phyloP scores from a whole-genome alignment of 1,284 basidiomycete genomes.

The Austroboletus sp. region DNA sequence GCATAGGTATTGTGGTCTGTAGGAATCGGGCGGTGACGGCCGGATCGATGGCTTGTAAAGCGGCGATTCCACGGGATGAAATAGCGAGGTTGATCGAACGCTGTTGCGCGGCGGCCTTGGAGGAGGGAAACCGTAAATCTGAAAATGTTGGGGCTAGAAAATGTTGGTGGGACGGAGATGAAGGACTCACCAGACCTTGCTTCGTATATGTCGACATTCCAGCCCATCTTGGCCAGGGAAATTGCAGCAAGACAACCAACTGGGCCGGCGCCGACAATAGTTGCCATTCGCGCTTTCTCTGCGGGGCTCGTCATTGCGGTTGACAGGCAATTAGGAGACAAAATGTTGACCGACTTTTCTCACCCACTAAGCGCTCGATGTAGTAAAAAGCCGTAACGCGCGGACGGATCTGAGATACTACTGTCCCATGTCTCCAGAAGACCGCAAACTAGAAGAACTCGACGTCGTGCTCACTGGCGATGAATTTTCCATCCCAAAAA shows the following conservation, averaged over 20 bases:
- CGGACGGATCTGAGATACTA: slow-evolving; percentile 15
- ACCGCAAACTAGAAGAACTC: slow-evolving; percentile 22
- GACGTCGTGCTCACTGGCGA: slow-evolving; percentile 37
- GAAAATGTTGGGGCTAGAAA: slow-evolving; percentile 13
- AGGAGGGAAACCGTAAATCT: slow-evolving; percentile 69
- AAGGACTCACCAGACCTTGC: slow-evolving; percentile 64
- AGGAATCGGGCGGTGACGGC: slow-evolving; percentile 71
- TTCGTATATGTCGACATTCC: slow-evolving; percentile 88
- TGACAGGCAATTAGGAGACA: slow-evolving; percentile 1
- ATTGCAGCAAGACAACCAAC: slow-evolving; percentile 91
- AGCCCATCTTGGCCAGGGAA: slow-evolving; percentile 81
- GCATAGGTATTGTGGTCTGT: slow-evolving; percentile 85
- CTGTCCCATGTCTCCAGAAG: slow-evolving; percentile 9
- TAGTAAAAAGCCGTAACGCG: slow-evolving; percentile 9
- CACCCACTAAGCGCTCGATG: slow-evolving; percentile 7
- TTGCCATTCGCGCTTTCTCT: slow-evolving; percentile 38
- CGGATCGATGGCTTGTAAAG: slow-evolving; percentile 75
- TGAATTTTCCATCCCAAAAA: slow-evolving; percentile 61
- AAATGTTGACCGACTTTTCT: neutral
- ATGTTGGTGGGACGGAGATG: slow-evolving; percentile 13
- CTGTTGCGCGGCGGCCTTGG: slow-evolving; percentile 57
- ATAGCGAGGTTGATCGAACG: slow-evolving; percentile 96
- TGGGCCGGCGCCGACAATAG: slow-evolving; percentile 82
- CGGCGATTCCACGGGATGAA: slow-evolving; percentile 85
- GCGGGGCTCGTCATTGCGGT: slow-evolving; percentile 14